Conservation (phyloP, 257 asterid species). For the Gentiana dahurica region DNA sequence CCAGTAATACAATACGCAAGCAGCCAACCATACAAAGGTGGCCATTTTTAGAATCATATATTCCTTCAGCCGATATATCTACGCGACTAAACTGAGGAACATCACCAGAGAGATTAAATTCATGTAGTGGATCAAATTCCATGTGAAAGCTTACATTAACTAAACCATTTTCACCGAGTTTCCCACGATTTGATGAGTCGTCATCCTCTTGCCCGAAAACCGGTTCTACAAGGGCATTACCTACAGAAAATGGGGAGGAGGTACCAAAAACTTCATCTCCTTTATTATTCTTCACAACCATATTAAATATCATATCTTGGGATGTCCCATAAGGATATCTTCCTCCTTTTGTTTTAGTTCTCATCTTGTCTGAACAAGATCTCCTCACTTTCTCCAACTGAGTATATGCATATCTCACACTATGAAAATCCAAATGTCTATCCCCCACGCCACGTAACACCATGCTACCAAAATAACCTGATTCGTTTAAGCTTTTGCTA, state of each 20-base stretch:
- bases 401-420: constrained; percentile 50
- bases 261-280: constrained; percentile 43
- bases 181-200: constrained; percentile 20
- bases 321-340: constrained; percentile 54
- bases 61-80: constrained; percentile 74
- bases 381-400: constrained; percentile 41
- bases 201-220: constrained; percentile 10
- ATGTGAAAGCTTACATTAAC: constrained; percentile 54
- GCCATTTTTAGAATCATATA: constrained; percentile 50
- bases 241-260: constrained; percentile 56
- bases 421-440: constrained; percentile 15
- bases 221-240: constrained; percentile 18
- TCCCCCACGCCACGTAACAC: constrained; percentile 28
- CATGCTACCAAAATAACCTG: constrained; percentile 53
- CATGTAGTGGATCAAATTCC: constrained; percentile 26
- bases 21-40: constrained; percentile 89
- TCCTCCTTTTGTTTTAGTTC: constrained; percentile 26
- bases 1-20: constrained; percentile 33
- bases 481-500: constrained; percentile 38
- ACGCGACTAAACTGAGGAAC: constrained; percentile 24
- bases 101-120: constrained; percentile 40
- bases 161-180: constrained; percentile 22
- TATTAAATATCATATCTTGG: constrained; percentile 61
- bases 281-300: constrained; percentile 36
- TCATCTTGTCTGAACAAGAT: constrained; percentile 37